These are phyloP conservation scores for Fusarium liriodendri DNA, from an alignment of 2,329 filamentous ascomycete species.

Conservation along the genomic window DNA sequence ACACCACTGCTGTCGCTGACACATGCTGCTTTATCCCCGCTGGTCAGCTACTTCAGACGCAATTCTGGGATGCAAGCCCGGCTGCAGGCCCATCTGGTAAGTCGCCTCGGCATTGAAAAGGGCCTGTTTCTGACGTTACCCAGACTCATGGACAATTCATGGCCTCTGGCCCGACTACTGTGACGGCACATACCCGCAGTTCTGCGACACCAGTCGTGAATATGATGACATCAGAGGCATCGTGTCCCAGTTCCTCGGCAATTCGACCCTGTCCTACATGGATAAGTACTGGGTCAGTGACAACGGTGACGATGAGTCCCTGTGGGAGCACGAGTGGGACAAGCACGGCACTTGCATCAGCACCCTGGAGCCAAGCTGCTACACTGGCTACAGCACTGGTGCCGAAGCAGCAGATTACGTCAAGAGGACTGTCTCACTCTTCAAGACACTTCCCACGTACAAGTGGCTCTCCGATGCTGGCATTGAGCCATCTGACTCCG, in stretches of 20 bases:
- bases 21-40: slow-evolving; percentile 81
- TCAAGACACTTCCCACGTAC: slow-evolving; percentile 75
- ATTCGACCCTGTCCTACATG: slow-evolving; percentile 74
- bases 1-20: slow-evolving; percentile 68
- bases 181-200: slow-evolving; percentile 76
- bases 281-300: slow-evolving; percentile 78
- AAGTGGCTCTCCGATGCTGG: slow-evolving; percentile 70
- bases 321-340: slow-evolving; percentile 82
- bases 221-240: slow-evolving; percentile 76
- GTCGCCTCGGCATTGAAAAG: accelerated
- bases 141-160: slow-evolving; percentile 80
- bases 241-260: slow-evolving; percentile 63
- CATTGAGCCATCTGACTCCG: slow-evolving; percentile 63
- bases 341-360: slow-evolving; percentile 82
- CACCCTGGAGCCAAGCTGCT: slow-evolving; percentile 76
- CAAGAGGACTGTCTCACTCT: slow-evolving; percentile 72
- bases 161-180: slow-evolving; percentile 76
- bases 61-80: slow-evolving; percentile 81
- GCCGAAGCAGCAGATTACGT: slow-evolving; percentile 79
- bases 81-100: slow-evolving; percentile 65
- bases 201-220: slow-evolving; percentile 70
- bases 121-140: slow-evolving; percentile 14
- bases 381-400: slow-evolving; percentile 67
- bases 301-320: slow-evolving; percentile 69
- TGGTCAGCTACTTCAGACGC: slow-evolving; percentile 77